phyloP scores from a whole-genome alignment of 1,284 basidiomycete species.

The Meira nashicola region DNA sequence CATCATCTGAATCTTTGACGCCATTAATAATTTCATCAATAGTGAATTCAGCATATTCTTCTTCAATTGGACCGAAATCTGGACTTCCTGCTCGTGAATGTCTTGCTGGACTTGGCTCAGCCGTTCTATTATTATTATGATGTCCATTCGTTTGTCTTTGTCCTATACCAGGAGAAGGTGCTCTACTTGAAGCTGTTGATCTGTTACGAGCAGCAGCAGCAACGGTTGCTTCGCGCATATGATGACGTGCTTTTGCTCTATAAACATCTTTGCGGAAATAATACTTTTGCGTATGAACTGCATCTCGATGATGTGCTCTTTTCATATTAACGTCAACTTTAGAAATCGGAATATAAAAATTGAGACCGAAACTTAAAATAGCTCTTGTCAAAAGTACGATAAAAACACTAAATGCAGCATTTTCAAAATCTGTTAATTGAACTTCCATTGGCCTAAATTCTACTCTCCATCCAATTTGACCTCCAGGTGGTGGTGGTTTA shows the following conservation, averaged over 20 bases:
- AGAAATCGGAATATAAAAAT: conserved; percentile 94
- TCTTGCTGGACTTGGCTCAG: conserved; percentile 3
- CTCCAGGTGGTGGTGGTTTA: conserved; percentile 84
- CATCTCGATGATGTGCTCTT: conserved; percentile 78
- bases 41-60: conserved; percentile 87
- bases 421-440: conserved; percentile 97
- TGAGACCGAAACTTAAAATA: conserved; percentile 82
- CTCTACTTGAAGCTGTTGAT: conserved; percentile 54
- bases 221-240: conserved; percentile 15
- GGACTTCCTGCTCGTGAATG: conserved; percentile 10
- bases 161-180: conserved; percentile 2
- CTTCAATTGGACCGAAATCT: conserved; percentile 55
- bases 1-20: conserved; percentile 54
- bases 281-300: conserved; percentile 69
- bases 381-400: conserved; percentile 88
- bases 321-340: conserved; percentile 92
- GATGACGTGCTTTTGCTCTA: conserved; percentile 56
- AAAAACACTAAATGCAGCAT: conserved; percentile 92
- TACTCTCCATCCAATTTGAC: conserved; percentile 92
- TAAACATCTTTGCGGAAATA: conserved; percentile 85
- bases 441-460: conserved; percentile 99
- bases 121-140: background rate
- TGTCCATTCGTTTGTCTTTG: conserved; percentile 4
- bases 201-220: background rate
- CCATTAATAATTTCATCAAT: conserved; percentile 92